These are phyloP conservation scores for Backusella circina DNA, from an alignment of 192 early-diverging fungal species.

Conservation along the genomic window DNA sequence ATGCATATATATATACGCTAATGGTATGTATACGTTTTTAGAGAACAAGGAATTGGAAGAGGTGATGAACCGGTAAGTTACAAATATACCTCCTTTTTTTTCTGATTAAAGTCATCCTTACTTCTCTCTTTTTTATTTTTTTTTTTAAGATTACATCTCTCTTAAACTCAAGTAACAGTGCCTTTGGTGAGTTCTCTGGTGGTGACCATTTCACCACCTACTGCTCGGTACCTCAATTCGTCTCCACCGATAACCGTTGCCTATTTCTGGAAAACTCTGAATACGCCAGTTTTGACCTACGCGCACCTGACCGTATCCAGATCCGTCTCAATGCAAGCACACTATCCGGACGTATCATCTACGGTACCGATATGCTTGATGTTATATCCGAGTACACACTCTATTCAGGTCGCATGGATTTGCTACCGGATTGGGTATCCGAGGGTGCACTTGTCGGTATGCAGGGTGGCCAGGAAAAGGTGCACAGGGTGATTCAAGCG, in stretches of 20 bases:
- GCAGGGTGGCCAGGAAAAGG: constrained; percentile 34
- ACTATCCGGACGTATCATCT: constrained; percentile 26
- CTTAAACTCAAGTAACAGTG: constrained; percentile 8
- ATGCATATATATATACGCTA: background rate
- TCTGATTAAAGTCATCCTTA: background rate
- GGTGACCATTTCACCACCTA: constrained; percentile 31
- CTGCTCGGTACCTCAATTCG: constrained; percentile 31
- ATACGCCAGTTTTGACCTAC: constrained; percentile 36
- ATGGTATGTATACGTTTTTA: background rate
- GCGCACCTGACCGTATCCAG: constrained; percentile 14
- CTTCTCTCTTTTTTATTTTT: background rate
- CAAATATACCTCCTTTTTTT: background rate
- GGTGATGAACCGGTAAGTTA: constrained; percentile 24
- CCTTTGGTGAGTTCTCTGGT: constrained; percentile 18
- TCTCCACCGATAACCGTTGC: constrained; percentile 29
- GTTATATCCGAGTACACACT: constrained; percentile 35
- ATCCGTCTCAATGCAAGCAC: constrained; percentile 19
- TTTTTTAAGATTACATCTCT: constrained; percentile 10
- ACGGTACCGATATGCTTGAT: constrained; percentile 26
- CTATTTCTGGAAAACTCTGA: constrained; percentile 33
- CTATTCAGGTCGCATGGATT: constrained; percentile 32
- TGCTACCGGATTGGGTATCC: constrained; percentile 31
- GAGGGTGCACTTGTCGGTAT: constrained; percentile 35
- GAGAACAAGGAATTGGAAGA: constrained; percentile 40
- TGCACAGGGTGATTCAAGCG: constrained; percentile 13